Conservation (phyloP, 441 rosid genomes). For the Melastoma candidum region DNA sequence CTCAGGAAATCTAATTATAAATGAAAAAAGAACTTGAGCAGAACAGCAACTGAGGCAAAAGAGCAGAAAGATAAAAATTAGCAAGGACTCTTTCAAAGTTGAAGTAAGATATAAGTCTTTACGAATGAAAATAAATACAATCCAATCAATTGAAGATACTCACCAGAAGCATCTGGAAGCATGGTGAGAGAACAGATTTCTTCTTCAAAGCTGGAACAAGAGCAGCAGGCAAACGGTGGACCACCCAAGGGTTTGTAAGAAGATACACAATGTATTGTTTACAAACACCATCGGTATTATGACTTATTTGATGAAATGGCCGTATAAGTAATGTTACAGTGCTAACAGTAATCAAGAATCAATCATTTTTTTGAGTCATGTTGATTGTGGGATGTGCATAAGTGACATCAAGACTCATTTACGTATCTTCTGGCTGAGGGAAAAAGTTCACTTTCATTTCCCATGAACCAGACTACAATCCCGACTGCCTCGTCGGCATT, state of each 20-base stretch:
- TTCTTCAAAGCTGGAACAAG: slow-evolving; percentile 85
- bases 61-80: too few relatives aligned
- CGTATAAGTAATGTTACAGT: slow-evolving; percentile 75
- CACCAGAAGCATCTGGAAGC: slow-evolving; percentile 73
- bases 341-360: slow-evolving; percentile 70
- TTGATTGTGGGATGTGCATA: slow-evolving; percentile 18
- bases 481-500: slow-evolving; percentile 54
- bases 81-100: too few relatives aligned
- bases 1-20: too few relatives aligned
- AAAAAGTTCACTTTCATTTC: slow-evolving; percentile 67
- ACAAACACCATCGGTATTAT: slow-evolving; percentile 31
- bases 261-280: slow-evolving; percentile 46
- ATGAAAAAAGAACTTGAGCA: too few relatives aligned
- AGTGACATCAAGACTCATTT: slow-evolving; percentile 31
- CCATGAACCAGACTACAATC: slow-evolving; percentile 52
- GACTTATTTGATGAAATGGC: slow-evolving; percentile 49
- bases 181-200: slow-evolving; percentile 55
- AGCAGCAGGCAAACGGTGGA: slow-evolving; percentile 64
- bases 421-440: slow-evolving; percentile 58
- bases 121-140: not conserved
- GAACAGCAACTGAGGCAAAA: too few relatives aligned
- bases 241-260: slow-evolving; percentile 74
- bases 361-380: slow-evolving; percentile 47
- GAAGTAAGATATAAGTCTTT: not conserved
- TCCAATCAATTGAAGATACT: slow-evolving; percentile 24